Base-by-base conservation (phyloP, 257 asterid genomes). In the Lavandula angustifolia region DNA sequence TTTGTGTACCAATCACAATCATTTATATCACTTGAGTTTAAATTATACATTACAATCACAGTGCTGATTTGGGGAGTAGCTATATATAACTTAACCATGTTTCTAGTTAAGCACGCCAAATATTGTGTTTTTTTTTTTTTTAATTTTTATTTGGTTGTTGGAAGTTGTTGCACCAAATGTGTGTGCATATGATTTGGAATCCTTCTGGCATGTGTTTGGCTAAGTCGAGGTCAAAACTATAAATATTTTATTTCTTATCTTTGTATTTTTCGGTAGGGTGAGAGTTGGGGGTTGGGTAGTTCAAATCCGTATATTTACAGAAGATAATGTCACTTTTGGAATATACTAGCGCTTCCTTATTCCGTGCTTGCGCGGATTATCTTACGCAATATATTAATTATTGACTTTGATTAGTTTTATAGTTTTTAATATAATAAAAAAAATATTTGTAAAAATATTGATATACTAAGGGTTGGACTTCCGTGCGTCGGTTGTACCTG, bases 101-200 rank as follows among this genome's bases (percentile, higher is more conserved):
- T 55, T 22, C 53, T 53, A 29, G 32, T 37, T 42, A 55, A 72
- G 57, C 67, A 80, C 77, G 81, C 67, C 75, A 76, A 62, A 69
- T 70, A 65, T 37, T 22, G 18, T 48, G 54, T 34, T 56, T 54
- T 72, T 58, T 69, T 55, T 57, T 71, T 69, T 70, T 9, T 9
- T 10, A 37, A 4, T n/a, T 48, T 9, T n/a, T 58, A 46, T 57
- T 75, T 68, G 82, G 84, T 85, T 66, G 88, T 81, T 85, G 75
- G 70, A 84, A 71, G 95, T 81, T 64, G 95, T 84, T 84, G 59
- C 73, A 81, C 85, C 92, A 74, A 78, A 67, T 54, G 40, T 51
- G 38, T 22, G 59, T 17, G 54, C 52, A 6, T 38, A 31, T 78
- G 66, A 76, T 54, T 44, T 60, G 64, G 65, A 64, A 62, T 37